phyloP scores from a whole-genome alignment of 208 protist genomes.

The Crithidia bombi region DNA sequence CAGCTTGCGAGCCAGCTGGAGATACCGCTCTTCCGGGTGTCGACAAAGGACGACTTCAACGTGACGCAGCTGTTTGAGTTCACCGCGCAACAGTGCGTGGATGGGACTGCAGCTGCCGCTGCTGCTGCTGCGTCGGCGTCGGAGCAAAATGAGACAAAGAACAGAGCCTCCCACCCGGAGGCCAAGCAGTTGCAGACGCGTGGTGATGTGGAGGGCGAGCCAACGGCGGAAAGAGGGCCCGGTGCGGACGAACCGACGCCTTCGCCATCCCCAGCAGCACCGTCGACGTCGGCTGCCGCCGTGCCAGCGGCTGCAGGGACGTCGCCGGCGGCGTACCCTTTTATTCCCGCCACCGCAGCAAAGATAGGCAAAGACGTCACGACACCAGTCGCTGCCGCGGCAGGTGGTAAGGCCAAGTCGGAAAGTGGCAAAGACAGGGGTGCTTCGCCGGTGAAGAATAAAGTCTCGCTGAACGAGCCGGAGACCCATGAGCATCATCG shows the following conservation, averaged over 20 bases:
- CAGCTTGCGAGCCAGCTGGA: slow-evolving; percentile 75
- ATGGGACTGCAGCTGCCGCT: slow-evolving; percentile 7
- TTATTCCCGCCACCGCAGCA: background rate
- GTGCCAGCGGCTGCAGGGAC: background rate
- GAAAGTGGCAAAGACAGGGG: slow-evolving; percentile 2
- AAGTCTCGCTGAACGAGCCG: slow-evolving; percentile 24
- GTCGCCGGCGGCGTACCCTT: background rate
- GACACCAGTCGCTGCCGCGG: background rate
- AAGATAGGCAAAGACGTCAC: background rate
- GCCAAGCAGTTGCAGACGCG: background rate
- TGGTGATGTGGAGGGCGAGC: background rate
- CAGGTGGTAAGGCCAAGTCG: slow-evolving; percentile 1
- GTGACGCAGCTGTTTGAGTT: slow-evolving; percentile 91
- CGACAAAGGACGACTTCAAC: slow-evolving; percentile 94
- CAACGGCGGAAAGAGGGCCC: background rate
- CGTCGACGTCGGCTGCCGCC: background rate
- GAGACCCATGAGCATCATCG: slow-evolving; percentile 5
- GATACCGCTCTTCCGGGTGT: slow-evolving; percentile 91
- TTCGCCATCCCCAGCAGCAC: background rate
- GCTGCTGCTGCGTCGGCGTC: slow-evolving; percentile 3
- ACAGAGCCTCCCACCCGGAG: background rate
- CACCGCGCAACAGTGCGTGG: slow-evolving; percentile 67
- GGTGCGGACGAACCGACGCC: background rate
- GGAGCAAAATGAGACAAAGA: background rate
- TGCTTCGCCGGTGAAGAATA: slow-evolving; percentile 2